Conservation (phyloP, 2,329 filamentous ascomycete species). For the Drechslerella coelobrocha region DNA sequence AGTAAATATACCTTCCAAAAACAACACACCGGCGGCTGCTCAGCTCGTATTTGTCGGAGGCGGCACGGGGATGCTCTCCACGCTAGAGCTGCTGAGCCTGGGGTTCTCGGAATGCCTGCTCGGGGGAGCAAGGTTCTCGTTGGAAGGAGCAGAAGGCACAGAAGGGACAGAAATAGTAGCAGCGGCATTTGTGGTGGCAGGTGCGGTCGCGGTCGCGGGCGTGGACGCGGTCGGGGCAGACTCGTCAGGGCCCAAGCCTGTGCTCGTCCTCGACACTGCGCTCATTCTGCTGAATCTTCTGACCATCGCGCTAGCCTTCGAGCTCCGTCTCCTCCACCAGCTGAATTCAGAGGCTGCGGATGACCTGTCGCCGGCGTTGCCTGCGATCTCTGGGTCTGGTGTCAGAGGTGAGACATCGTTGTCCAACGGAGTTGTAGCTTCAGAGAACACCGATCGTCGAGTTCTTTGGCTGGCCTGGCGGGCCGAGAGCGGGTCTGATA, state of each 20-base stretch:
- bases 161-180: constrained; percentile 4
- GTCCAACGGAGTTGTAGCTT: constrained; percentile 40
- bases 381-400: constrained; percentile 45
- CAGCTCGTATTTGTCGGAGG: constrained; percentile 6
- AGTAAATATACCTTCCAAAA: neutral
- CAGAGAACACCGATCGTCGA: constrained; percentile 44
- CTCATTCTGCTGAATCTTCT: constrained; percentile 43
- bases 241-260: constrained; percentile 13
- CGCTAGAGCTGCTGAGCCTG: neutral
- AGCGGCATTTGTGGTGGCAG: no score
- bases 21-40: constrained; percentile 3
- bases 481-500: neutral
- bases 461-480: constrained; percentile 33
- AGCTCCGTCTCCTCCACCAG: constrained; percentile 46
- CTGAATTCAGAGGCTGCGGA: constrained; percentile 33
- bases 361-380: constrained; percentile 10
- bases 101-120: neutral
- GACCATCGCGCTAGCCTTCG: constrained; percentile 28
- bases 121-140: constrained; percentile 10
- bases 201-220: neutral
- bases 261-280: constrained; percentile 18
- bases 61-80: neutral
- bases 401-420: constrained; percentile 36
- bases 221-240: constrained; percentile 1
- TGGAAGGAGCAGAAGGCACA: neutral